phyloP scores from a whole-genome alignment of 495 filamentous ascomycete genomes.

The Trichoderma erinaceum region DNA sequence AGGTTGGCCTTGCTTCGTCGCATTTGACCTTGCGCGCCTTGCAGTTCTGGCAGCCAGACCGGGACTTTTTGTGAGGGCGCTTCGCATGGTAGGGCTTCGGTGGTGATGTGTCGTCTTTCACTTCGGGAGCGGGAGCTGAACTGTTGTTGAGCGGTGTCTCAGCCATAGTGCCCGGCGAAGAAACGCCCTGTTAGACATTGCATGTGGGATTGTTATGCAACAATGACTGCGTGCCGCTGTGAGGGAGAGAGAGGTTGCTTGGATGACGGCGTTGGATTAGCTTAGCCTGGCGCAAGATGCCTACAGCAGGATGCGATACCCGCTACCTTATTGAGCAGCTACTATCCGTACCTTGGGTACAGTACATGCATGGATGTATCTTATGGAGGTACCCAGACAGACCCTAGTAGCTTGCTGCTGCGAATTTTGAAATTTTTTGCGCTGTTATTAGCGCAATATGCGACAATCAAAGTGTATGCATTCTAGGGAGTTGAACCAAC shows the following conservation, averaged over 20 bases:
- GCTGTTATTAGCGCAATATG: too few species aligned
- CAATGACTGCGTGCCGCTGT: not conserved
- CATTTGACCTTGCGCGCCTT: conserved; percentile 44
- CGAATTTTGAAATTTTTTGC: too few species aligned
- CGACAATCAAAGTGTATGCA: too few species aligned
- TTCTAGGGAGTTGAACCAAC: too few species aligned
- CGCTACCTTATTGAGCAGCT: too few species aligned
- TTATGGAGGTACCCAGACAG: too few species aligned
- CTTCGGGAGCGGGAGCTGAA: not conserved
- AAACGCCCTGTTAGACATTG: not conserved
- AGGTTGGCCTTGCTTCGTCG: conserved; percentile 44
- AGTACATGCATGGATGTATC: too few species aligned
- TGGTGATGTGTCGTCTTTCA: not conserved
- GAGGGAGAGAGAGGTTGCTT: not conserved
- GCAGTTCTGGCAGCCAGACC: conserved; percentile 45
- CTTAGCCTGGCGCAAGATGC: too few species aligned
- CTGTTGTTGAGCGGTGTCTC: not conserved
- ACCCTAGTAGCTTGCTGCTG: too few species aligned
- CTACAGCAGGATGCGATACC: too few species aligned
- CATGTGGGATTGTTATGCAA: not conserved
- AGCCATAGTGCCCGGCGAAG: conserved; percentile 4
- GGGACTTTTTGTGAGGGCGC: conserved; percentile 47
- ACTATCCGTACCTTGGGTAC: too few species aligned
- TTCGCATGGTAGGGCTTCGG: conserved; percentile 39
- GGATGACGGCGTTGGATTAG: too few species aligned